phyloP scores from a whole-genome alignment of 2,329 filamentous ascomycete genomes.

The Diaporthe capsici region DNA sequence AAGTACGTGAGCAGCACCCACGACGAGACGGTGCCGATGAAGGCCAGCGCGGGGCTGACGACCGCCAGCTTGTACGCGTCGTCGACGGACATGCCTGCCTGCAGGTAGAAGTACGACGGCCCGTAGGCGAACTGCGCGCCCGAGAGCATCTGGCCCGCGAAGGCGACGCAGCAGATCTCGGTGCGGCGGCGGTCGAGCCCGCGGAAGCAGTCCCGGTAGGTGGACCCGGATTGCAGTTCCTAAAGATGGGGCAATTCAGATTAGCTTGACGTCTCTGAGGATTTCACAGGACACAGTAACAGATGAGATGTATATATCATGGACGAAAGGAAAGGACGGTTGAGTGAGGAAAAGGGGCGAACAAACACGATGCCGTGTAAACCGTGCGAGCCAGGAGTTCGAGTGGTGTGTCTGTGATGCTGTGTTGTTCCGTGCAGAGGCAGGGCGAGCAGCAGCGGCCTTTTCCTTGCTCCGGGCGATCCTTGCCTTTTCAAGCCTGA shows the following conservation, averaged over 20 bases:
- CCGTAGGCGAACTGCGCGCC: conserved; percentile 55
- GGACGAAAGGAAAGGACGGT: not conserved
- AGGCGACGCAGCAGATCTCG: conserved; percentile 58
- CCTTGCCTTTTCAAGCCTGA: conserved; percentile 38
- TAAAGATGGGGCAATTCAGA: conserved; percentile 50
- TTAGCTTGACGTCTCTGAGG: conserved; percentile 45
- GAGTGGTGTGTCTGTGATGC: conserved; percentile 3
- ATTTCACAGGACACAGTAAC: not conserved
- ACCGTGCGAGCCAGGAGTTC: conserved; percentile 24
- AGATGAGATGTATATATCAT: conserved; percentile 5
- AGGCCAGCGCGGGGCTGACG: conserved; percentile 59
- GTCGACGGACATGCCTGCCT: conserved; percentile 56
- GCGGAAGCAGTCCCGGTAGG: conserved; percentile 63
- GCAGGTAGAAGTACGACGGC: conserved; percentile 58
- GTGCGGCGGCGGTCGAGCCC: conserved; percentile 61
- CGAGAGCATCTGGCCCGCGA: conserved; percentile 57
- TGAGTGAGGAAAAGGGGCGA: conserved; percentile 15
- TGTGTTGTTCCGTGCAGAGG: conserved; percentile 21
- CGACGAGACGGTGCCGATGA: conserved; percentile 60
- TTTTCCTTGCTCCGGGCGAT: conserved; percentile 20
- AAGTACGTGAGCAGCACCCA: conserved; percentile 61
- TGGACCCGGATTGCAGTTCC: conserved; percentile 60
- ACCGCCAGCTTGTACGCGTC: conserved; percentile 58
- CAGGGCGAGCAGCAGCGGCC: conserved; percentile 26
- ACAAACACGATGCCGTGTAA: conserved; percentile 35